Conservation (phyloP, 805 yeast genomes). For the Ogataea nonfermentans region DNA sequence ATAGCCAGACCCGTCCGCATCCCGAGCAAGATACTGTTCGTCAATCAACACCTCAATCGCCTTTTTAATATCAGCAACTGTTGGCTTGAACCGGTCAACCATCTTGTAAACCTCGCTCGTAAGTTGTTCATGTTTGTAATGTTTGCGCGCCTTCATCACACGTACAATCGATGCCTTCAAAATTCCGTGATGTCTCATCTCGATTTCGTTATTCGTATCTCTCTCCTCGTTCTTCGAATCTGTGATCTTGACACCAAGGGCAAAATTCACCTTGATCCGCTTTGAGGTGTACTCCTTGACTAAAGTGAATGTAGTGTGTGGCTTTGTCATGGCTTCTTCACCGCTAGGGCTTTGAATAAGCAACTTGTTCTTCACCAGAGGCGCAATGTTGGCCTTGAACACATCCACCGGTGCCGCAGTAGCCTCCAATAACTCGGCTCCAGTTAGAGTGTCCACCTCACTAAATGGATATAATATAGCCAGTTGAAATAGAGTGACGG, state of each 20-base stretch:
- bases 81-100: slow-evolving; percentile 80
- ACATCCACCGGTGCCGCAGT: slow-evolving; percentile 67
- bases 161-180: slow-evolving; percentile 93
- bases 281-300: slow-evolving; percentile 83
- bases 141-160: slow-evolving; percentile 92
- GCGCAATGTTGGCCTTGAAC: slow-evolving; percentile 73
- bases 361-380: slow-evolving; percentile 76
- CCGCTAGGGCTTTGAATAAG: slow-evolving; percentile 66
- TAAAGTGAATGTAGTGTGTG: slow-evolving; percentile 62
- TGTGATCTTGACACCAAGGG: slow-evolving; percentile 37
- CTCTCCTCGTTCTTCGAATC: slow-evolving; percentile 71
- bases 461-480: slow-evolving; percentile 85
- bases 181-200: slow-evolving; percentile 61
- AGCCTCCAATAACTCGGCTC: slow-evolving; percentile 57
- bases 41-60: slow-evolving; percentile 85
- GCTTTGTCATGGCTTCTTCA: slow-evolving; percentile 47
- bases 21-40: slow-evolving; percentile 77
- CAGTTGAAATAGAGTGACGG: slow-evolving; percentile 83
- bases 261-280: slow-evolving; percentile 77
- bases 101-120: slow-evolving; percentile 88
- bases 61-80: slow-evolving; percentile 79
- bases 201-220: slow-evolving; percentile 75
- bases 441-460: slow-evolving; percentile 56
- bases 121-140: slow-evolving; percentile 71
- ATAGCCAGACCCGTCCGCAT: slow-evolving; percentile 65